Percentiles rank a stretch among this genome's conserved stretches.
Evolutionary conservation across 495 filamentous ascomycete species (phyloP).

Genomic region (Apodospora peruviana): DNA sequence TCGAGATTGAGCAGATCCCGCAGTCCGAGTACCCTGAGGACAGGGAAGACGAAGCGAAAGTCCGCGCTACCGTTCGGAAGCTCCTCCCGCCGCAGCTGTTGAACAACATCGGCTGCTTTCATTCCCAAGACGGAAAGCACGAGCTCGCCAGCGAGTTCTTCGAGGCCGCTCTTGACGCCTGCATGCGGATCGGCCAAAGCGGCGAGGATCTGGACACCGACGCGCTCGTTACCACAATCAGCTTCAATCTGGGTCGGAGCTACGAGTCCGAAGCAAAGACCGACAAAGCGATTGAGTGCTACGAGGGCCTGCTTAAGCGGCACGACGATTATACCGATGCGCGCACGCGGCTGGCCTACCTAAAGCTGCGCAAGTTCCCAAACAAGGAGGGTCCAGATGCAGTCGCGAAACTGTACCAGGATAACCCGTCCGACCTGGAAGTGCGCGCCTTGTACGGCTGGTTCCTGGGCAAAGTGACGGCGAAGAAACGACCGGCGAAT

Average conservation of each 20-base stretch:
- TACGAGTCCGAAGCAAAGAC: conserved; percentile 79
- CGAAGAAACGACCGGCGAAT: conserved; percentile 72
- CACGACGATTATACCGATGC: conserved; percentile 92
- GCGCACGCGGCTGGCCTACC: conserved; percentile 78
- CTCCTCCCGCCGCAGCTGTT: conserved; percentile 81
- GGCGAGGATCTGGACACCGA: conserved; percentile 73
- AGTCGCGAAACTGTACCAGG: conserved; percentile 74
- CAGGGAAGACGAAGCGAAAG: conserved; percentile 52
- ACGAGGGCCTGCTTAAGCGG: conserved; percentile 73
- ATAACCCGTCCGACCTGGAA: conserved; percentile 75
- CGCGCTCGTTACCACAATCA: conserved; percentile 86
- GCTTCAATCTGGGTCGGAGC: conserved; percentile 93
- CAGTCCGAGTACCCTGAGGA: conserved; percentile 61
- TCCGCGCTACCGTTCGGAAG: conserved; percentile 59
- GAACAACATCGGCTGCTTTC: conserved; percentile 95
- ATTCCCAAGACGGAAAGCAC: conserved; percentile 80
- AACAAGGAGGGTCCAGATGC: conserved; percentile 80
- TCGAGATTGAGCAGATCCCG: conserved; percentile 70
- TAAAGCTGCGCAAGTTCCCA: conserved; percentile 76
- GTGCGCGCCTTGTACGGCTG: conserved; percentile 89
- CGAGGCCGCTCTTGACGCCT: conserved; percentile 80
- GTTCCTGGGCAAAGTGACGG: conserved; percentile 72
- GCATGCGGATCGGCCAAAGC: conserved; percentile 65
- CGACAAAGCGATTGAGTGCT: conserved; percentile 80
- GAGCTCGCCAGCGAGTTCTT: conserved; percentile 78